Base-by-base conservation (phyloP, 331 rosid genomes). In the Malus hybrid region DNA sequence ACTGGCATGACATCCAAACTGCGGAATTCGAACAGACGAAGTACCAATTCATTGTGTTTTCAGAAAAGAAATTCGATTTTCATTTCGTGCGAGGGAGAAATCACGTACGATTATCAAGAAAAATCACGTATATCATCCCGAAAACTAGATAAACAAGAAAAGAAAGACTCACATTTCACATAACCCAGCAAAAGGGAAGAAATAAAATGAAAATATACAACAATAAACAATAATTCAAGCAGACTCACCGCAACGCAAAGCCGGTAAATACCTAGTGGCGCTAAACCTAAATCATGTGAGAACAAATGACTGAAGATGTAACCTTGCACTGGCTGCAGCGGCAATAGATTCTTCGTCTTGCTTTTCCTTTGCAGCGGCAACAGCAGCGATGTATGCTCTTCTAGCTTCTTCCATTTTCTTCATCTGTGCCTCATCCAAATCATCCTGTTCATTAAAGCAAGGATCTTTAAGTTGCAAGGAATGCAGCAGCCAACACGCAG, bases 331-430 rank as follows among this genome's bases (percentile, higher is more conserved):
- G 70, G 89, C 85, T 61, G 93, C 96, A n/a, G 97, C 88, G 69
- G 87, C 90, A 69, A 92, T 77, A 27, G 97, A 92, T 86, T 92
- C 90, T 78, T 94, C 99, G 66, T 92, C 97, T 81, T 67, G 93
- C 79, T 76, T 94, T 83, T 88, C 92, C 70, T 86, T 90, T 55
- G 93, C 86, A 65, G 70, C 50, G 27, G 82, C 85, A 78, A 90
- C 85, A 5, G 97, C 96, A n/a, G 92, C 87, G 54, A 81, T 44
- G 59, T 94, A 94, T 32, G 91, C 87, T 78, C 83, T 72, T 83
- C 96, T 90, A 36, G 96, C 99, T 83, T 83, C 97, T 80, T 92
- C 99, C 89, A 94, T 85, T 80, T 76, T 83, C 82, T 81, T 88
- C 83, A 83, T 80, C 61, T 85, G 92, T 64, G 68, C 65, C 80